phyloP scores from a whole-genome alignment of 495 filamentous ascomycete genomes.

The Aspergillus haitiensis region DNA sequence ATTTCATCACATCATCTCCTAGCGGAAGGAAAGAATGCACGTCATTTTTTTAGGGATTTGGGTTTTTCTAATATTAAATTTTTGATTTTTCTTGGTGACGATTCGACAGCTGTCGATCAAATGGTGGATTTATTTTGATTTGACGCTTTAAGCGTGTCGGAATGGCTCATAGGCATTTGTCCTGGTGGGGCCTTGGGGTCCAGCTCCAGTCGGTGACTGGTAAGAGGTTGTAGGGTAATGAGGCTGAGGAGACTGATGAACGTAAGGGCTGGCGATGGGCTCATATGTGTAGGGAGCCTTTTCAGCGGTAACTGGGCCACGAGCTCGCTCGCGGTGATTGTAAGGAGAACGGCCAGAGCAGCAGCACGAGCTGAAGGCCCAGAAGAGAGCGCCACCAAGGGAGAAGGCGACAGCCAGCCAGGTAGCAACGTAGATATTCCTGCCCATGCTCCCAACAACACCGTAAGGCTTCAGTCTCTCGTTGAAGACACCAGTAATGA shows the following conservation, averaged over 20 bases:
- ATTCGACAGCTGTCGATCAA: too few species aligned
- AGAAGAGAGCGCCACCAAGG: constrained; percentile 74
- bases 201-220: constrained; percentile 10
- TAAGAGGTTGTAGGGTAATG: constrained; percentile 33
- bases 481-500: constrained; percentile 60
- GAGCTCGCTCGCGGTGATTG: constrained; percentile 36
- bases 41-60: constrained; percentile 2
- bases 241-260: constrained; percentile 17
- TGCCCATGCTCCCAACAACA: constrained; percentile 62
- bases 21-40: neutral
- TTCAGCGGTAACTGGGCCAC: constrained; percentile 41
- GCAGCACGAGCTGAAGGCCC: constrained; percentile 89
- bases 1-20: constrained; percentile 17
- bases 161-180: constrained; percentile 47
- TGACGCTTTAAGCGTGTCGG: constrained; percentile 41
- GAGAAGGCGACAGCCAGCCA: constrained; percentile 83
- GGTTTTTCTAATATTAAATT: too few species aligned
- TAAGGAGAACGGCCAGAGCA: constrained; percentile 64
- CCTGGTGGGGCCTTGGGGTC: constrained; percentile 23
- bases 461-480: constrained; percentile 63
- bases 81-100: constrained; percentile 6
- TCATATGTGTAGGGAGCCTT: constrained; percentile 56
- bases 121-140: constrained; percentile 1
- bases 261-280: constrained; percentile 33
- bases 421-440: constrained; percentile 62